Evolutionary conservation across 1,284 basidiomycete genomes (phyloP).

Genomic region (Heterobasidion annosum): DNA sequence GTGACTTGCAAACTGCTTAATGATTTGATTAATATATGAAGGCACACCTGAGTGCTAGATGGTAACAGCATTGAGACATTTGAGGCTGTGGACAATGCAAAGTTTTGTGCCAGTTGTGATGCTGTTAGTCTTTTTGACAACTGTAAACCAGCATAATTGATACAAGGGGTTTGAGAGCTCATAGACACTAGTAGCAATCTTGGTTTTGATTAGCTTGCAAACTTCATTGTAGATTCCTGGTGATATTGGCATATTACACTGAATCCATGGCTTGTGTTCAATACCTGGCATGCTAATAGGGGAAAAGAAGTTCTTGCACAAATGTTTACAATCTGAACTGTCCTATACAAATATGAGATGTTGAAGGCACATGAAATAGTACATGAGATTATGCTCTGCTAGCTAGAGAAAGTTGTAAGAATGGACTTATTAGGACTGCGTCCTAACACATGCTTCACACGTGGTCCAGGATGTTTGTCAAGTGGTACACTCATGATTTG

Average conservation of each 20-base stretch:
- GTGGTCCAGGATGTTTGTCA: too few species aligned
- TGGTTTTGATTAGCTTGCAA: neutral
- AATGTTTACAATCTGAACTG: neutral
- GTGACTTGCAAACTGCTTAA: neutral
- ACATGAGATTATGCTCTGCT: neutral
- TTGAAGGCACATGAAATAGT: neutral
- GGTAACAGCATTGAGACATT: neutral
- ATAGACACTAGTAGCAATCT: neutral
- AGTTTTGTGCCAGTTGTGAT: neutral
- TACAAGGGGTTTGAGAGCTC: neutral
- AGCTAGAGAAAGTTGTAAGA: constrained; percentile 3
- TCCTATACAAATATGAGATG: neutral
- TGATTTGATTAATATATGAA: neutral
- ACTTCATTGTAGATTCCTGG: neutral
- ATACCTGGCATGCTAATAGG: neutral
- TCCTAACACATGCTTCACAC: too few species aligned
- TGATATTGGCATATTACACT: neutral
- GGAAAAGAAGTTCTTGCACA: neutral
- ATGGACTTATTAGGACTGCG: neutral
- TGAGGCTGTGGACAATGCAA: neutral
- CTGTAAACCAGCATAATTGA: neutral
- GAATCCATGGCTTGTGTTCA: neutral
- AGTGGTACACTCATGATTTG: too few species aligned
- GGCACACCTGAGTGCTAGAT: neutral
- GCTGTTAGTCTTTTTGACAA: neutral